Percentiles rank a stretch among this genome's conserved stretches.
phyloP scores from a whole-genome alignment of 805 yeast species.

The Grigorovia transvaalensis region DNA sequence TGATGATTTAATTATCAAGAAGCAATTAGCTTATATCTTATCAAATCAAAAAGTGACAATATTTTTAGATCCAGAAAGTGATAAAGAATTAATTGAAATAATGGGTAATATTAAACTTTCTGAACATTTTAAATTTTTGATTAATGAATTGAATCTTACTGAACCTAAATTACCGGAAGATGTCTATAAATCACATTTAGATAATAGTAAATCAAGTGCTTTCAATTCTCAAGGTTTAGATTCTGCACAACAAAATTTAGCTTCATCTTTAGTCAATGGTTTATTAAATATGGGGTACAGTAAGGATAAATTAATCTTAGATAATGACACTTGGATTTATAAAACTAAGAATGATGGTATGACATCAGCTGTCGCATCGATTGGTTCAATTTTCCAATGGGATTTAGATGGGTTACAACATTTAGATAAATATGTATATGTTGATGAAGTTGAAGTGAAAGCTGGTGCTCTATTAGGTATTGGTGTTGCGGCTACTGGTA shows the following conservation, averaged over 20 bases:
- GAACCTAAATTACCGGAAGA: constrained; percentile 94
- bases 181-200: constrained; percentile 83
- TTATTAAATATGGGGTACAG: constrained; percentile 89
- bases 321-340: constrained; percentile 81
- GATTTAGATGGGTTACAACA: constrained; percentile 84
- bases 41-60: constrained; percentile 81
- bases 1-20: constrained; percentile 59
- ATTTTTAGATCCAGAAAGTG: constrained; percentile 40
- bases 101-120: constrained; percentile 70
- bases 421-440: constrained; percentile 78
- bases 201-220: constrained; percentile 49
- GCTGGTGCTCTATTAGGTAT: constrained; percentile 96
- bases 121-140: constrained; percentile 70
- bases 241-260: constrained; percentile 90
- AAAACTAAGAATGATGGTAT: constrained; percentile 87
- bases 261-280: constrained; percentile 88
- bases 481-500: constrained; percentile 85
- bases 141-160: constrained; percentile 76
- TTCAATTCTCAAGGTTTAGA: constrained; percentile 48
- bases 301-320: constrained; percentile 66
- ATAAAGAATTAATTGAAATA: constrained; percentile 55
- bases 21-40: constrained; percentile 83
- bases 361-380: constrained; percentile 82
- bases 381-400: constrained; percentile 90
- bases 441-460: constrained; percentile 75